Percentiles rank a stretch among this genome's conserved stretches.
Evolutionary conservation across 169 alveolate species (phyloP).

Genomic region (Babesia caballi): DNA sequence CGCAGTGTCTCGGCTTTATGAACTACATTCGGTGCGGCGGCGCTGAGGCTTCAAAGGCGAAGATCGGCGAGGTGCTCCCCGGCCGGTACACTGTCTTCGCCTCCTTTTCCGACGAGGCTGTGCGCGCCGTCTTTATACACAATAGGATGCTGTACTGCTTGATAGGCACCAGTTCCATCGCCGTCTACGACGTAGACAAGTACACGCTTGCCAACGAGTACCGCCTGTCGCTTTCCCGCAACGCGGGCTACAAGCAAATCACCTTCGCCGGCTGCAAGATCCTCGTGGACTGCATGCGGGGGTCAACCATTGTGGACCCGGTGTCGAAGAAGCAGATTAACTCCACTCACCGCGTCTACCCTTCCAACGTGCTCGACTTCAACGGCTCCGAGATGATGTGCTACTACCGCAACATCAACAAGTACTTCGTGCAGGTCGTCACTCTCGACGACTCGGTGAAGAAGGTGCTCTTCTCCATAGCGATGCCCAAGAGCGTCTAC

Average conservation of each 20-base stretch:
- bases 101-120: constrained; percentile 54
- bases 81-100: constrained; percentile 64
- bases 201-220: constrained; percentile 14
- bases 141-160: constrained; percentile 31
- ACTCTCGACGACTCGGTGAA: neutral
- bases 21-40: constrained; percentile 12
- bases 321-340: constrained; percentile 28
- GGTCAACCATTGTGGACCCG: constrained; percentile 33
- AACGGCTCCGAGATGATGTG: constrained; percentile 52
- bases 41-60: neutral
- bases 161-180: constrained; percentile 49
- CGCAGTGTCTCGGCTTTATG: constrained; percentile 7
- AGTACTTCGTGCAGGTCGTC: constrained; percentile 26
- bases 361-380: constrained; percentile 47
- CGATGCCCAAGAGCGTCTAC: constrained; percentile 40
- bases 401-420: constrained; percentile 35
- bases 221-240: constrained; percentile 20
- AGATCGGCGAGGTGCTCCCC: neutral
- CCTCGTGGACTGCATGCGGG: constrained; percentile 29
- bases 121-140: constrained; percentile 43
- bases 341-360: constrained; percentile 28
- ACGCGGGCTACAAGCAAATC: constrained; percentile 37
- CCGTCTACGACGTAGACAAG: constrained; percentile 42
- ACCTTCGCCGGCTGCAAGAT: constrained; percentile 19
- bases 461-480: constrained; percentile 27